Evolutionary conservation across 345 rosid genomes (phyloP), one percentile per base, ranked within the genome.

Genomic region (Euphorbia lathyris): DNA sequence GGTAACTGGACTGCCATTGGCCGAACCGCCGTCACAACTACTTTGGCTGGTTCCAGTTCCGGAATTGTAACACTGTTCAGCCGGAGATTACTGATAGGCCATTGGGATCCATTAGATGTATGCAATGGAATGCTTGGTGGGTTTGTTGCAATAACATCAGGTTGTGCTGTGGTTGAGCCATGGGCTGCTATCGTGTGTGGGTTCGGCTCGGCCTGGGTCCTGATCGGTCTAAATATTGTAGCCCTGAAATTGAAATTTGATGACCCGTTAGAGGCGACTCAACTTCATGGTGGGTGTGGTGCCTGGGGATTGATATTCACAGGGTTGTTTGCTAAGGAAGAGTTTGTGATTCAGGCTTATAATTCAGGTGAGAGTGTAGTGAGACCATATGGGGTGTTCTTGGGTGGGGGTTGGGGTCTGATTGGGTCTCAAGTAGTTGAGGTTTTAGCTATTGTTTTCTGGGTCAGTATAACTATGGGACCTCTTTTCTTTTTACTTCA

Each of bases 171-270:
- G 38, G 93, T 84, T 1, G 90, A 88, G 67, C 90, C 90, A 10
- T 83, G 90, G 93, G 89, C 90, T 0, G 91, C 94, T 19, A 81
- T 86, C 0, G 80, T 86, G 0, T 82, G 88, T 14, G 89, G 86
- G 10, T 83, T 83, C 23, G 64, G 71, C 11, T 75, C 89, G 0
- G 85, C 86, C 36, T 83, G 83, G 81, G 77, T 88, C 70, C 48
- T 88, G 36, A 86, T 86, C 20, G 85, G 89, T 17, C 75, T 86
- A 55, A 88, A 86, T 70, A 64, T 79, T 2, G 23, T 63, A 20
- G 79, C 89, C 0, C 55, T 82, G 1, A 79, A 80, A 36, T 68
- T 86, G 62, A 64, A 68, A 26, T 85, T 83, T 17, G 91, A 86
- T 63, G 91, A 88, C 78, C 93, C 93, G 8, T 66, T 88, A 20